These are phyloP conservation scores for Thecaphora thlaspeos DNA, from an alignment of 1,284 basidiomycete genomes.

Conservation along the genomic window DNA sequence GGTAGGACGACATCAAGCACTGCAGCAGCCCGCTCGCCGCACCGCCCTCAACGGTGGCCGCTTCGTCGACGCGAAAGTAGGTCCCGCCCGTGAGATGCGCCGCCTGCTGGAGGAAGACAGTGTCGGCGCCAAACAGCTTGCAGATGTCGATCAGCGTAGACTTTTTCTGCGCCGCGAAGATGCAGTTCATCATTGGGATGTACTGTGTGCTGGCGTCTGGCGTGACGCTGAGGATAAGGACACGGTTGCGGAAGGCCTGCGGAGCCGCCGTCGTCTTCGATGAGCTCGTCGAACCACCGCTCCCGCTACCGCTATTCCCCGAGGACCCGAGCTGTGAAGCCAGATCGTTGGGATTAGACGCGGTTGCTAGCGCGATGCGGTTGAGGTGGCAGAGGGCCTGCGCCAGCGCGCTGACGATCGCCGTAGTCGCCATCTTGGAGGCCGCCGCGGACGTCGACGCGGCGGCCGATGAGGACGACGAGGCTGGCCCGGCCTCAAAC, in stretches of 20 bases:
- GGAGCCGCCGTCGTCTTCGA: constrained; percentile 5
- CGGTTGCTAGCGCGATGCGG: constrained; percentile 17
- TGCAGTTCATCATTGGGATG: constrained; percentile 98
- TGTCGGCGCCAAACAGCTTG: constrained; percentile 83
- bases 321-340: constrained; percentile 23
- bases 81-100: constrained; percentile 90
- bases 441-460: constrained; percentile 9
- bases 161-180: constrained; percentile 96
- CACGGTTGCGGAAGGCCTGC: constrained; percentile 61
- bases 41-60: constrained; percentile 81
- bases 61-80: constrained; percentile 79
- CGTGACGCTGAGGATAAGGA: constrained; percentile 88
- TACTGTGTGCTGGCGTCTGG: constrained; percentile 82
- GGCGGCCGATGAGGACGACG: too few relatives aligned
- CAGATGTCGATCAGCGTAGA: constrained; percentile 94
- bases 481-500: not conserved
- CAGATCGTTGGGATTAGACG: constrained; percentile 9
- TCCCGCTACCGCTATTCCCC: constrained; percentile 1
- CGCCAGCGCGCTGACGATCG: constrained; percentile 33
- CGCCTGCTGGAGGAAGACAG: constrained; percentile 96
- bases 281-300: constrained; percentile 4
- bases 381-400: constrained; percentile 43
- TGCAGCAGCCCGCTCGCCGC: constrained; percentile 46
- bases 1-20: constrained; percentile 43
- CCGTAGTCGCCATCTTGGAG: constrained; percentile 14